Evolutionary conservation across 2,329 filamentous ascomycete genomes (phyloP).

Genomic region (Pseudogymnoascus sp.): DNA sequence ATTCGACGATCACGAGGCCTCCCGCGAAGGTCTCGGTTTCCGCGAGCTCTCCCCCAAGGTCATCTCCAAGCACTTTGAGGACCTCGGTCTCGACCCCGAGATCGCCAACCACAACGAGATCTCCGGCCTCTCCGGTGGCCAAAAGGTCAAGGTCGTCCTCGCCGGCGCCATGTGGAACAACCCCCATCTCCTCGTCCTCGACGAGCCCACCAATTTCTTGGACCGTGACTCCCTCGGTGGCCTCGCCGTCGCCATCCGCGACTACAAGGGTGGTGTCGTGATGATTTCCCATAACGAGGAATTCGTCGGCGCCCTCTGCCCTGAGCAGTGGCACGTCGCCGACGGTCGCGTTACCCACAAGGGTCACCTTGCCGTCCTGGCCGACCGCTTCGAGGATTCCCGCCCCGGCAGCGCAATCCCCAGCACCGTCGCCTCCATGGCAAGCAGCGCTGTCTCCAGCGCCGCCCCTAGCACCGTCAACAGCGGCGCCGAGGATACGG

Average conservation of each 20-base stretch:
- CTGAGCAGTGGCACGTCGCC: constrained; percentile 91
- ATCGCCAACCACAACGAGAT: constrained; percentile 99
- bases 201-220: constrained; percentile 99
- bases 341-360: constrained; percentile 83
- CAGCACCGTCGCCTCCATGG: constrained; percentile 51
- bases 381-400: constrained; percentile 83
- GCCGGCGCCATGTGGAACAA: constrained; percentile 98
- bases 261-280: constrained; percentile 96
- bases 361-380: constrained; percentile 63
- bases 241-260: constrained; percentile 92
- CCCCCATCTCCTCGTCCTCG: constrained; percentile 90
- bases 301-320: constrained; percentile 91
- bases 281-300: constrained; percentile 99
- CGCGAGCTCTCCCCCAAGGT: constrained; percentile 85
- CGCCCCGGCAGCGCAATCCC: constrained; percentile 55
- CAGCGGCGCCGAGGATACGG: constrained; percentile 74
- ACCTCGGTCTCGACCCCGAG: constrained; percentile 90
- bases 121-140: constrained; percentile 86
- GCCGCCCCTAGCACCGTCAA: constrained; percentile 60
- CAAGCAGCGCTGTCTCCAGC: constrained; percentile 46
- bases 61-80: constrained; percentile 97
- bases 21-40: constrained; percentile 96
- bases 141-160: constrained; percentile 98
- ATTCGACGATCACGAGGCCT: constrained; percentile 97
- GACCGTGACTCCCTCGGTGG: constrained; percentile 95